Evolutionary conservation across 768 basidiomycete species (phyloP).

Genomic region (Tulasnella sp.): DNA sequence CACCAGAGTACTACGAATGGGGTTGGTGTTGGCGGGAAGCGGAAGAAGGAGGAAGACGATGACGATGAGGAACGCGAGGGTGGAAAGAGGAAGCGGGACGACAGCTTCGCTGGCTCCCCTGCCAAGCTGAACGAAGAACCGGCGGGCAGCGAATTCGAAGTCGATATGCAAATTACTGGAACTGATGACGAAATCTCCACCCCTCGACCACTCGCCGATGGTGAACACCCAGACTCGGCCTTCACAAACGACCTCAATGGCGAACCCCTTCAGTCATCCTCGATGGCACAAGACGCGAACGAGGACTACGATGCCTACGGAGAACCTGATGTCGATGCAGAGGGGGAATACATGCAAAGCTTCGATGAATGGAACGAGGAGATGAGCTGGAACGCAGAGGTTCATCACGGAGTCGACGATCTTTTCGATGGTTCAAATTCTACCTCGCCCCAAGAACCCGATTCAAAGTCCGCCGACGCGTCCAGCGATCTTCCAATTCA

Average conservation of each 20-base stretch:
- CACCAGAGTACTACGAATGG: not conserved
- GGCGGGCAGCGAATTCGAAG: not conserved
- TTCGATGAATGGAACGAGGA: not conserved
- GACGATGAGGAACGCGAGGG: slow-evolving; percentile 56
- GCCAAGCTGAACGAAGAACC: not conserved
- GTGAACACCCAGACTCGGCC: not conserved
- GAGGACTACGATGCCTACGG: not conserved
- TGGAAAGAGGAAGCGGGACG: slow-evolving; percentile 46
- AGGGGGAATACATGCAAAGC: slow-evolving; percentile 1
- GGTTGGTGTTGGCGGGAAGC: slow-evolving; percentile 19
- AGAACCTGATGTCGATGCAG: slow-evolving; percentile 5
- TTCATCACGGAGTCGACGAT: not conserved
- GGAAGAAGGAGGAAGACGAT: slow-evolving; percentile 69
- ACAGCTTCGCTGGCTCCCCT: slow-evolving; percentile 21
- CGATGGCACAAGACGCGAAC: not conserved
- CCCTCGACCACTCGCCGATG: not conserved
- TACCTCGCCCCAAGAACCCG: not conserved
- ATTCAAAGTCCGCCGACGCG: not conserved
- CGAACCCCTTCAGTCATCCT: not conserved
- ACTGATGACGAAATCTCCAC: not conserved
- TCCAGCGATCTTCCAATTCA: not conserved
- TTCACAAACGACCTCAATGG: not conserved
- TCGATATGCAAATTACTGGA: not conserved
- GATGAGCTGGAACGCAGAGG: slow-evolving; percentile 6
- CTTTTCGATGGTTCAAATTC: not conserved